Evolutionary conservation across 2,329 filamentous ascomycete genomes (phyloP), one percentile per base, ranked within the genome.

Genomic region (Daldinia sp.): DNA sequence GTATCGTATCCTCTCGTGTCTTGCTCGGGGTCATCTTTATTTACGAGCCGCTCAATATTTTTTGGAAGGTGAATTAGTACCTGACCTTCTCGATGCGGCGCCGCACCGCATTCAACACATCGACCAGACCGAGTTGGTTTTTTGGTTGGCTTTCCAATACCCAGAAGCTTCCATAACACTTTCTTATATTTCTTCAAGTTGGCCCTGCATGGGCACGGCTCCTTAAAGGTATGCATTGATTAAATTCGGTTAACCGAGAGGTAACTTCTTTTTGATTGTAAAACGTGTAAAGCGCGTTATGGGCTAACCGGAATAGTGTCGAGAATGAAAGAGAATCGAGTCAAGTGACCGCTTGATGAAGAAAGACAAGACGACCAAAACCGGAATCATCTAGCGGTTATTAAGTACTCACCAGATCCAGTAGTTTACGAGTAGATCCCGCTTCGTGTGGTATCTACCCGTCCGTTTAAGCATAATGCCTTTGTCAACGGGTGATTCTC

Each of bases 51-150:
- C 20, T 60, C 18, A 4, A 63, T 15, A 6, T 33, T 3, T 7
- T 30, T 2, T 1, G 62, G 65, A 13, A 42, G 30, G 9, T 48
- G 9, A 3, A 35, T 5, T 2, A 68, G n/a, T 3, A 69, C 41
- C 30, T 50, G 35, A 0, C 51, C 66, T 46, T 67, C 64, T 2
- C 71, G 66, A 33, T 64, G 55, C 1, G 15, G 44, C 4, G 66
- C 59, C 13, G 28, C 23, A 1, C 41, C 39, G n/a, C 66, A 72
- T 6, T 4, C 26, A 2, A n/a, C 9, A 13, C 71, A 71, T 39
- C 42, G 68, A 2, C 65, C 65, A 7, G 68, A 67, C 2, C 61
- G 68, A 6, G 54, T 64, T 20, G 23, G 33, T 30, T 37, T 69
- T 12, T 5, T 39, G 13, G 46, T 33, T 33, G 46, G 46, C 6